phyloP scores from a whole-genome alignment of 2,329 filamentous ascomycete species.

The Zymoseptoria pseudotritici region DNA sequence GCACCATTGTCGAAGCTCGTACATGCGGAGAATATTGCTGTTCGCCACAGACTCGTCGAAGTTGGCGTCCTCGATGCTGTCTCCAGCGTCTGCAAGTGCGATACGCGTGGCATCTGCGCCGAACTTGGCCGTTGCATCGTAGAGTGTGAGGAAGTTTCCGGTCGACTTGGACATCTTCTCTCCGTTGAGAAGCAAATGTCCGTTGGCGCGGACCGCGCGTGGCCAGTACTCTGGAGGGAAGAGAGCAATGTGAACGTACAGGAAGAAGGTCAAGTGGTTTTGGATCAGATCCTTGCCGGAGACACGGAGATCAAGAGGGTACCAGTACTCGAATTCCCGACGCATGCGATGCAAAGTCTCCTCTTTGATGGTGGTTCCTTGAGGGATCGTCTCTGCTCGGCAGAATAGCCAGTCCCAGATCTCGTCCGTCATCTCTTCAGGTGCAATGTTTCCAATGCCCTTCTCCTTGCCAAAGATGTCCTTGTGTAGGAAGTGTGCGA shows the following conservation, averaged over 20 bases:
- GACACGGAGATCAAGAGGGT: constrained; percentile 79
- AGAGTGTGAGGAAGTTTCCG: constrained; percentile 91
- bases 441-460: constrained; percentile 60
- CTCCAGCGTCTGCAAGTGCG: constrained; percentile 87
- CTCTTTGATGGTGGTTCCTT: constrained; percentile 61
- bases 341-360: constrained; percentile 71
- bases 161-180: constrained; percentile 99
- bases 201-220: constrained; percentile 75
- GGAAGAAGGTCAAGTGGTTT: constrained; percentile 92
- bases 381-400: constrained; percentile 57
- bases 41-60: constrained; percentile 95
- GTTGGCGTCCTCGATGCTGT: constrained; percentile 91
- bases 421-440: constrained; percentile 87
- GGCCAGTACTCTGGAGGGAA: constrained; percentile 90
- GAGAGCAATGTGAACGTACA: constrained; percentile 87
- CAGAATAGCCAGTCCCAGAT: constrained; percentile 96
- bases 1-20: constrained; percentile 80
- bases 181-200: constrained; percentile 87
- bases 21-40: constrained; percentile 79
- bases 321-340: constrained; percentile 94
- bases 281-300: constrained; percentile 90
- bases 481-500: constrained; percentile 54
- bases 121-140: constrained; percentile 81
- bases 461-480: constrained; percentile 76
- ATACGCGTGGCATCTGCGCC: constrained; percentile 89